Conservation (phyloP, 2,329 filamentous ascomycete species). For the Nigrospora oryzae region DNA sequence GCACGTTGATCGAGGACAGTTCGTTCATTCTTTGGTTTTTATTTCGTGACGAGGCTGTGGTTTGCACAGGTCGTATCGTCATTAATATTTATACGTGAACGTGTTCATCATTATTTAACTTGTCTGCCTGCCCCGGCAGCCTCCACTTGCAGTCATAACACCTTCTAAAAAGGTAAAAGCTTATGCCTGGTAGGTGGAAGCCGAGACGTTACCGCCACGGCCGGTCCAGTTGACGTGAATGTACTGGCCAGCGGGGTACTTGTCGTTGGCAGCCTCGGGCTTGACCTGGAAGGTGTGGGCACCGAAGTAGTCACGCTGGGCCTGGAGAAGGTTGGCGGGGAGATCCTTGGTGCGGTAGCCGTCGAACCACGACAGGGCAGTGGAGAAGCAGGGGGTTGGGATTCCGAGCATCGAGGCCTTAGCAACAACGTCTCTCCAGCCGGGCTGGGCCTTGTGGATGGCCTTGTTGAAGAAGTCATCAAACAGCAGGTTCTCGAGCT, state of each 20-base stretch:
- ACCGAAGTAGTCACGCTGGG: constrained; percentile 99
- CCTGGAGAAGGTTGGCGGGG: constrained; percentile 96
- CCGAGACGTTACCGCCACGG: constrained; percentile 92
- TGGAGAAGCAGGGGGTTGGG: constrained; percentile 92
- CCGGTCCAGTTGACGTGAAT: constrained; percentile 99
- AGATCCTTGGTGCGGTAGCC: constrained; percentile 96
- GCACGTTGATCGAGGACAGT: neutral
- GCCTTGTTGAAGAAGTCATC: constrained; percentile 99
- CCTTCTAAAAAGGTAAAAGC: neutral
- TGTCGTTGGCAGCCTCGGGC: constrained; percentile 66
- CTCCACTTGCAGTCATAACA: too few relatives aligned
- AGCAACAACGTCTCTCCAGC: constrained; percentile 85
- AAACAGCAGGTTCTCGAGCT: constrained; percentile 96
- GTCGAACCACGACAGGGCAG: constrained; percentile 96
- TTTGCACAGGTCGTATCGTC: neutral
- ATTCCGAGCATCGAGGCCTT: constrained; percentile 93
- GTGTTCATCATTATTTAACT: too few relatives aligned
- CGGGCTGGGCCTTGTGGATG: constrained; percentile 90
- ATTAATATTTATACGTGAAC: neutral
- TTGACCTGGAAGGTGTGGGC: constrained; percentile 86
- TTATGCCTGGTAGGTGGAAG: constrained; percentile 95
- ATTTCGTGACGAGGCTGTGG: neutral
- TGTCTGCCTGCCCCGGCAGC: too few relatives aligned
- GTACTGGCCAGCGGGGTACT: constrained; percentile 78
- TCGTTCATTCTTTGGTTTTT: neutral